These are phyloP conservation scores for Tubosaeta sp. DNA, from an alignment of 768 basidiomycete genomes.

Conservation along the genomic window DNA sequence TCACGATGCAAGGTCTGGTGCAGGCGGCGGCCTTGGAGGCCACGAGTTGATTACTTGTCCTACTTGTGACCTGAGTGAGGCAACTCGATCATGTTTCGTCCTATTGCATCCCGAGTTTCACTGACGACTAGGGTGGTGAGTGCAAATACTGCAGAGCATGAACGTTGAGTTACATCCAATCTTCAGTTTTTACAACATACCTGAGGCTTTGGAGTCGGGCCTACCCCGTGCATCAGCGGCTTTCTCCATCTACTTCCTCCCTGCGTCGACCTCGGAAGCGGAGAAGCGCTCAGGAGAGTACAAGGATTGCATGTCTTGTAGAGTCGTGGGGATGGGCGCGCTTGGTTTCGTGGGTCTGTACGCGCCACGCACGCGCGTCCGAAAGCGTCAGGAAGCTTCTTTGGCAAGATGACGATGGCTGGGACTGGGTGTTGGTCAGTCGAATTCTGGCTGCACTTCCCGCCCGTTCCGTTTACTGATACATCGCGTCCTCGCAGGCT, in stretches of 20 bases:
- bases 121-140: background rate
- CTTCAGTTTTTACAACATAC: background rate
- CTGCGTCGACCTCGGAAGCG: constrained; percentile 1
- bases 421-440: constrained; percentile 59
- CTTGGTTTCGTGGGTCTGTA: constrained; percentile 63
- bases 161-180: background rate
- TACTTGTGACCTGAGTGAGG: too few species aligned
- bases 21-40: too few species aligned
- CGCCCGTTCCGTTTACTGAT: constrained; percentile 10
- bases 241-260: background rate
- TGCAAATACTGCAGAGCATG: background rate
- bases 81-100: too few species aligned
- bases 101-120: too few species aligned
- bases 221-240: constrained; percentile 12
- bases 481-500: constrained; percentile 11
- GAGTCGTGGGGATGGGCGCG: constrained; percentile 61
- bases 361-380: constrained; percentile 62
- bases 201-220: constrained; percentile 13
- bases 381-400: constrained; percentile 53
- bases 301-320: constrained; percentile 66
- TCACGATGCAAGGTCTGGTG: too few species aligned
- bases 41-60: too few species aligned
- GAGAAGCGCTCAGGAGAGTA: constrained; percentile 12
- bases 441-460: background rate
- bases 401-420: constrained; percentile 59